A percentile compares a stretch with the other conserved stretches of the same genome.
Conservation (phyloP, 2,329 filamentous ascomycete species). For the Dendryphion nanum region DNA sequence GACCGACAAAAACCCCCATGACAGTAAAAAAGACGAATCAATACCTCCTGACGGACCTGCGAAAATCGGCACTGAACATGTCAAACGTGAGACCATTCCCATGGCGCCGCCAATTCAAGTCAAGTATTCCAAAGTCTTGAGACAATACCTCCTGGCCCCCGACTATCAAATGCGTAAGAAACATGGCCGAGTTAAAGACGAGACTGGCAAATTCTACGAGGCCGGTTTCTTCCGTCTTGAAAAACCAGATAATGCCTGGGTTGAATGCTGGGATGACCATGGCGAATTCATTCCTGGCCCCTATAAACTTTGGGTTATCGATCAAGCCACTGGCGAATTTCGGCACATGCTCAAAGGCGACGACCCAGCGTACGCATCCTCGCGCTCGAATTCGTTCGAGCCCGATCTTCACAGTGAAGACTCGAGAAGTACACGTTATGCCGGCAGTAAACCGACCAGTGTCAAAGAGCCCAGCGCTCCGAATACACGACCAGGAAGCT, state of each 20-base stretch:
- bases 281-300: conserved; percentile 52
- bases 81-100: conserved; percentile 15
- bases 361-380: conserved; percentile 32
- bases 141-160: conserved; percentile 48
- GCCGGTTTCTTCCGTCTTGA: conserved; percentile 52
- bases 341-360: conserved; percentile 40
- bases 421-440: conserved; percentile 28
- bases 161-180: conserved; percentile 50
- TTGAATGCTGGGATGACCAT: conserved; percentile 50
- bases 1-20: conserved; percentile 35
- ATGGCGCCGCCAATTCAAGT: conserved; percentile 36
- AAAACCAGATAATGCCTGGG: conserved; percentile 49
- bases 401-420: conserved; percentile 24
- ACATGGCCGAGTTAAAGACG: conserved; percentile 40
- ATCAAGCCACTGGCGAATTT: conserved; percentile 39
- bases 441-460: conserved; percentile 19
- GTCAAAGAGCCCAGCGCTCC: conserved; percentile 24
- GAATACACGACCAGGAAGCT: conserved; percentile 27
- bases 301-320: conserved; percentile 50
- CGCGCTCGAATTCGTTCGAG: conserved; percentile 18
- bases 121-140: conserved; percentile 50
- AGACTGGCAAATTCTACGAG: conserved; percentile 38
- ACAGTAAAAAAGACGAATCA: conserved; percentile 15
- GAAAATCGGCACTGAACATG: background rate
- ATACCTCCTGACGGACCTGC: conserved; percentile 1